Percentiles rank a stretch among this genome's conserved stretches.
Conservation (phyloP, 2,329 filamentous ascomycete genomes). For the Trichoderma sp. region DNA sequence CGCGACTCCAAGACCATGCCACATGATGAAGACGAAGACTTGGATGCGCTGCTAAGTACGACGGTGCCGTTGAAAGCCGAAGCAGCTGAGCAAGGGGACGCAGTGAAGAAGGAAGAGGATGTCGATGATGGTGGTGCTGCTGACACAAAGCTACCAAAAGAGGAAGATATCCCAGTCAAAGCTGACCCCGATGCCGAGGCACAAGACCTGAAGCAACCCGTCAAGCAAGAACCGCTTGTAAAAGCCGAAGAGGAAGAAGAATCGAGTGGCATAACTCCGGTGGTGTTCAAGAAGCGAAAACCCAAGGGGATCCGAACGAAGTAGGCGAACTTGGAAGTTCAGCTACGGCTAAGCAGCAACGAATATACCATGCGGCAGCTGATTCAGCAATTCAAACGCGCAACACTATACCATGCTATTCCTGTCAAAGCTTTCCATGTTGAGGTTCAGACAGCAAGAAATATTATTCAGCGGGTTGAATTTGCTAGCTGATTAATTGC, state of each 20-base stretch:
- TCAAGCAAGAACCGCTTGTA: conserved; percentile 29
- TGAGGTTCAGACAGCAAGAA: neutral
- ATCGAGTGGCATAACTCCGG: conserved; percentile 42
- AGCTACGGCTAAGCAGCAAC: neutral
- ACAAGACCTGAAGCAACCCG: neutral
- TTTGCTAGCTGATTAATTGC: conserved; percentile 7
- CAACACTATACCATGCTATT: neutral
- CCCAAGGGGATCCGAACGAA: conserved; percentile 65
- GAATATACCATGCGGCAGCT: neutral
- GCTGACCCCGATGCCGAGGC: conserved; percentile 39
- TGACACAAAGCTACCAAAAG: conserved; percentile 29
- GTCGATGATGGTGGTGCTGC: conserved; percentile 31
- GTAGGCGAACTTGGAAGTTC: conserved; percentile 35
- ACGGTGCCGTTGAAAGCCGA: conserved; percentile 30
- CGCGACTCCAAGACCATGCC: conserved; percentile 53
- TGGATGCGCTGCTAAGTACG: conserved; percentile 61
- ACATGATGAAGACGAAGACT: conserved; percentile 53
- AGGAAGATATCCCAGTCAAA: conserved; percentile 42
- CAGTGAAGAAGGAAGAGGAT: conserved; percentile 31
- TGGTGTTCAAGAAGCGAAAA: conserved; percentile 82
- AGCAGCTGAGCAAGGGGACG: conserved; percentile 33
- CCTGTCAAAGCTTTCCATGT: neutral
- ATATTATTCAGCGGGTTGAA: neutral
- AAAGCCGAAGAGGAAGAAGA: conserved; percentile 46
- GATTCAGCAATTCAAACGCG: too few species aligned